These are phyloP conservation scores for Corinectria fuckeliana DNA, from an alignment of 2,329 filamentous ascomycete genomes.

Conservation along the genomic window DNA sequence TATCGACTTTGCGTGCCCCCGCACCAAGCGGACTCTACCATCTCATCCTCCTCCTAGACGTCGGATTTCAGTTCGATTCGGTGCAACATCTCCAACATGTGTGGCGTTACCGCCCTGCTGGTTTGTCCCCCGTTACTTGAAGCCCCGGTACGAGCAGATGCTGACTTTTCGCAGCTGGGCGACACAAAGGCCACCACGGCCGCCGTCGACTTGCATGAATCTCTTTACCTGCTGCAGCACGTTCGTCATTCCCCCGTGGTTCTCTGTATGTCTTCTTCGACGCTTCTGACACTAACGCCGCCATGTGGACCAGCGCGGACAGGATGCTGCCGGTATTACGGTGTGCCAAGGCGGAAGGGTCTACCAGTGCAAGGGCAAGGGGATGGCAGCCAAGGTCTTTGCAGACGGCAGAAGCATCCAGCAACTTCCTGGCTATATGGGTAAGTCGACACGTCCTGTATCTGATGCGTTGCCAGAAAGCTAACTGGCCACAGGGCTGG, in stretches of 20 bases:
- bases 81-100: background rate
- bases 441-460: constrained; percentile 41
- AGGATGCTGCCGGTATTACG: constrained; percentile 89
- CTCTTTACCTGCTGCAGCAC: constrained; percentile 72
- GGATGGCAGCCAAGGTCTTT: constrained; percentile 76
- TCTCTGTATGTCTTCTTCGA: constrained; percentile 28
- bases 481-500: constrained; percentile 54
- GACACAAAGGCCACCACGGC: constrained; percentile 51
- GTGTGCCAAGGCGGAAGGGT: constrained; percentile 79
- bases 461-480: constrained; percentile 1
- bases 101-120: background rate
- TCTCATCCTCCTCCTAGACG: background rate
- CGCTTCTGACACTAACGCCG: constrained; percentile 6
- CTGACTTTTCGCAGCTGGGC: constrained; percentile 35
- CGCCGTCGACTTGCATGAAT: constrained; percentile 72
- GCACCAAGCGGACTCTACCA: too few species aligned
- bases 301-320: constrained; percentile 66
- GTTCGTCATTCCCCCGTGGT: constrained; percentile 35
- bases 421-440: constrained; percentile 74
- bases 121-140: background rate
- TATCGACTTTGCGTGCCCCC: too few species aligned
- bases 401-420: constrained; percentile 75
- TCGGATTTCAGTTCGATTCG: background rate
- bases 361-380: constrained; percentile 89
- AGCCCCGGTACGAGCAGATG: background rate